Evolutionary conservation across 495 filamentous ascomycete genomes (phyloP).

Genomic region (Tuber calosporum): DNA sequence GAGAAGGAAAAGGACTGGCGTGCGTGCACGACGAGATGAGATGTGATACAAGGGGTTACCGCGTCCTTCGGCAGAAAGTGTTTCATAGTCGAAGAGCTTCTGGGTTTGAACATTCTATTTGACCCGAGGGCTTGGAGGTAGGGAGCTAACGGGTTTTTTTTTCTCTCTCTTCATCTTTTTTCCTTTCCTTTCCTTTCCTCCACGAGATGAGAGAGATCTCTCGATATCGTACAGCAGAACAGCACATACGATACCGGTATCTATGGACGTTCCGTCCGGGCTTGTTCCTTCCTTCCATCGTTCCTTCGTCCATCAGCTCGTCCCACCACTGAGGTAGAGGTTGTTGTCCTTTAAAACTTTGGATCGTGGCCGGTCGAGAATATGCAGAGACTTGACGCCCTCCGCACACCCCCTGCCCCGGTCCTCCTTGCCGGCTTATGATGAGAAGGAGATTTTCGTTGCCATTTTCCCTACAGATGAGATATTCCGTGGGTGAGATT

Average conservation of each 20-base stretch:
- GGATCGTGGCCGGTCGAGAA: neutral
- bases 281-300: neutral
- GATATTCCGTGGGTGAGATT: neutral
- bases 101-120: neutral
- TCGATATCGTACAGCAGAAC: conserved; percentile 4
- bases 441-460: neutral
- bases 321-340: conserved; percentile 1
- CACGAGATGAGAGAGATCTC: conserved; percentile 1
- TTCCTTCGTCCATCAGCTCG: neutral
- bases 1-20: neutral
- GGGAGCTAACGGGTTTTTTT: neutral
- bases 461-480: neutral
- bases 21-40: conserved; percentile 1
- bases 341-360: neutral
- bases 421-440: neutral
- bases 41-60: neutral
- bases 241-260: neutral
- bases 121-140: neutral
- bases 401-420: neutral
- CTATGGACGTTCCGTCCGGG: neutral
- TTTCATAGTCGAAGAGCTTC: conserved; percentile 4
- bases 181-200: neutral
- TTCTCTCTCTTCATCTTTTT: neutral
- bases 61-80: neutral
- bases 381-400: neutral